Base-by-base conservation (phyloP, 169 alveolate species). In the Plasmodium reichenowi region DNA sequence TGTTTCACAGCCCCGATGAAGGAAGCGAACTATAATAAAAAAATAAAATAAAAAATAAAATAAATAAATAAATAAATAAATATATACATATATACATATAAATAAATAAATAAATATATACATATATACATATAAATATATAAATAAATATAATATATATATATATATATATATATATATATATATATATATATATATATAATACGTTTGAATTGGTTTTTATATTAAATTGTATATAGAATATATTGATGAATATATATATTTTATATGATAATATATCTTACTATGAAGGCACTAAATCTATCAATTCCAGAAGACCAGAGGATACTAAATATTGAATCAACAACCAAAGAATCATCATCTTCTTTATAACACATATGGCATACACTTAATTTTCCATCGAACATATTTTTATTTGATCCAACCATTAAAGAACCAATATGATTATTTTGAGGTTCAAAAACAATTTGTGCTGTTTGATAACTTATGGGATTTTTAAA, bases 251-350 rank as follows among this genome's bases (percentile, higher is more conserved):
- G 22, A 3, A 29, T 12, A n/a, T 54, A 54, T 54, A 0, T 17
- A 10, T n/a, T n/a, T 20, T 17, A 38, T 54, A n/a, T 54, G 1
- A n/a, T 5, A 20, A 45, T 43, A 43, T 9, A 48, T 17, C 68
- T 66, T 72, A 86, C 92, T 8, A 86, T 63, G 6, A 9, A 22
- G 24, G 92, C 66, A 56, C 87, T 86, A 29, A 86, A 86, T 2
- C 52, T 60, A 29, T 86, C 92, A 17, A 86, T 43, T 50, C 92
- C 92, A 0, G 88, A 70, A 9, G 92, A 68, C 92, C 92, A 86
- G 0, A 86, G 43, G 17, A 72, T 32, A 48, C 50, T 59, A 22
- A 29, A 29, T 60, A 86, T 86, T 64, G 72, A n/a, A 22, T 86
- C 87, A n/a, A 72, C 88, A 10, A 86, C 80, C 43, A 86, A 59